Conservation (phyloP, 2,329 filamentous ascomycete species). For the Stylonectria norvegica region DNA sequence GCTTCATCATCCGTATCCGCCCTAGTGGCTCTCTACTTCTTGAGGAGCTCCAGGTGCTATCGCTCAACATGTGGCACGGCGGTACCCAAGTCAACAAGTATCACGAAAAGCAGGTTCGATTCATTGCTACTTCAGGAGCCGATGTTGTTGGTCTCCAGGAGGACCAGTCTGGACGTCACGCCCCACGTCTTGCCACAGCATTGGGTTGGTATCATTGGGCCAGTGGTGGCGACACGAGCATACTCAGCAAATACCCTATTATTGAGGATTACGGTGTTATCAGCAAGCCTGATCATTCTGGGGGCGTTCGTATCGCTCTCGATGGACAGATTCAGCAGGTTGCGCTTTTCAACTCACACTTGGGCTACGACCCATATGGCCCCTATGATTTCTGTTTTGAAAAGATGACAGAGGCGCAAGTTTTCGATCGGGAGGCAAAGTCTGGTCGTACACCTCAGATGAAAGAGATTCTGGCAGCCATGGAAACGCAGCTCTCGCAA, state of each 20-base stretch:
- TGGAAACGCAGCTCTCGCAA: constrained; percentile 30
- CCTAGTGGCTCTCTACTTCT: constrained; percentile 27
- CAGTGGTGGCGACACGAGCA: constrained; percentile 29
- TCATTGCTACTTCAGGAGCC: constrained; percentile 29
- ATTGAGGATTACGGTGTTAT: constrained; percentile 27
- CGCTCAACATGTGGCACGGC: constrained; percentile 41
- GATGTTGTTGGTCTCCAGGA: constrained; percentile 41
- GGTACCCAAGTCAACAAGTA: constrained; percentile 35
- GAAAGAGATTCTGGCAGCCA: constrained; percentile 31
- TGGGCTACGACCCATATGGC: constrained; percentile 39
- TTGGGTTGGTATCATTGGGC: constrained; percentile 40
- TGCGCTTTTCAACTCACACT: constrained; percentile 36
- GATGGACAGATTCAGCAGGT: constrained; percentile 31
- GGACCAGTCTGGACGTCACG: constrained; percentile 27
- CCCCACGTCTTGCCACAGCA: constrained; percentile 33
- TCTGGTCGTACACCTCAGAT: constrained; percentile 40
- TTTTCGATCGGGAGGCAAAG: constrained; percentile 33
- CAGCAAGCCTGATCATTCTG: constrained; percentile 16
- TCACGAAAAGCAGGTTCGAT: constrained; percentile 38
- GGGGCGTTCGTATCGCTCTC: constrained; percentile 34
- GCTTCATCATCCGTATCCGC: constrained; percentile 33
- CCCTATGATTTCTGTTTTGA: constrained; percentile 43
- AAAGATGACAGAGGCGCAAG: constrained; percentile 30
- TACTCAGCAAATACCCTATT: constrained; percentile 41
- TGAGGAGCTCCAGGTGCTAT: constrained; percentile 33